phyloP scores from a whole-genome alignment of 148 eudicot species.

The Persicaria tinctoria region DNA sequence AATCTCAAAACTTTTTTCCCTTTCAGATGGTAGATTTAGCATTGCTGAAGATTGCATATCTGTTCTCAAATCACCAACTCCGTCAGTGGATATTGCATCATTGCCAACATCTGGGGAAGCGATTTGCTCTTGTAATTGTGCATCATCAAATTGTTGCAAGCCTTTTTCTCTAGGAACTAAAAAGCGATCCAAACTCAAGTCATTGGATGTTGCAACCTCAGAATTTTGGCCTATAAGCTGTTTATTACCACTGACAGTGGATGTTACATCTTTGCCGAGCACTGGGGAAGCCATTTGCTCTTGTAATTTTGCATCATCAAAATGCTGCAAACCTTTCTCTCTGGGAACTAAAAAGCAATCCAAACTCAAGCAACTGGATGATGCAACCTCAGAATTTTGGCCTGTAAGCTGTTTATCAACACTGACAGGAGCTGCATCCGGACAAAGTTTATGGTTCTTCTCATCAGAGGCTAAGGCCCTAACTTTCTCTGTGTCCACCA shows the following conservation, averaged over 20 bases:
- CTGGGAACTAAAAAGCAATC: constrained; percentile 23
- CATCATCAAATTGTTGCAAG: constrained; percentile 20
- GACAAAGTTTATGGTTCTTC: not conserved
- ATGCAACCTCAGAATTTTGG: constrained; percentile 1
- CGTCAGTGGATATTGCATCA: constrained; percentile 17
- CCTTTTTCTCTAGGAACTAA: constrained; percentile 23
- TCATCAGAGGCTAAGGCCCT: not conserved
- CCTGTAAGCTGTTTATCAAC: not conserved
- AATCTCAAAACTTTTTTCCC: constrained; percentile 51
- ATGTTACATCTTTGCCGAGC: constrained; percentile 16
- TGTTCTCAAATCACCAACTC: constrained; percentile 21
- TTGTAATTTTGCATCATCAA: constrained; percentile 22
- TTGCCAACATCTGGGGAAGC: constrained; percentile 16
- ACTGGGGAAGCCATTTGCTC: constrained; percentile 22
- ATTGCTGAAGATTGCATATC: constrained; percentile 21
- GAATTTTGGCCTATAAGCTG: not conserved
- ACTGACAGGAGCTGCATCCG: not conserved
- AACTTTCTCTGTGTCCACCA: not conserved
- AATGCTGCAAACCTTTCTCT: constrained; percentile 20
- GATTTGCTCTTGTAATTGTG: constrained; percentile 26
- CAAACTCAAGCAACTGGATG: constrained; percentile 22
- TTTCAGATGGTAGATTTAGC: constrained; percentile 27
- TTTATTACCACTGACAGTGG: not conserved
- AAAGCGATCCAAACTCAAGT: constrained; percentile 24
- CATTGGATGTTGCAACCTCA: constrained; percentile 12